Base-by-base conservation (phyloP, 2,329 filamentous ascomycete genomes). In the Pyrenochaeta sp. region DNA sequence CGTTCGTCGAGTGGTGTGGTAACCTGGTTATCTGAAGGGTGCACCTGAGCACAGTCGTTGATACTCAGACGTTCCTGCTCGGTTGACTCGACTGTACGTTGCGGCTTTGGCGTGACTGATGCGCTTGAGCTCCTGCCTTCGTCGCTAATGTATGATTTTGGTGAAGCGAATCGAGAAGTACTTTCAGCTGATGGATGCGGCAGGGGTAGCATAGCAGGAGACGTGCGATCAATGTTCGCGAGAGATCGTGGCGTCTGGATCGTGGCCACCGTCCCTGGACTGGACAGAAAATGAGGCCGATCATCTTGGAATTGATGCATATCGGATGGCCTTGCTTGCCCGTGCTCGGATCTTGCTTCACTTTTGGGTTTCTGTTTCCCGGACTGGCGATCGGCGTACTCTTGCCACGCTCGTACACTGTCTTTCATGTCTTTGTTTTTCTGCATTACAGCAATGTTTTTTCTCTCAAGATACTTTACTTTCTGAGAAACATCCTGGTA, bases 371-470 rank as follows among this genome's bases (percentile, higher is more conserved):
- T 69, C 34, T 64, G 66, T 34, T 66, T 71, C 15, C 64, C 68
- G 4, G 64, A 59, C 28, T 75, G 67, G 10, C 68, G 72, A 50
- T 77, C 73, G 43, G 64, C 68, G 44, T 76, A 78, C 24, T 72
- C 66, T 56, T 77, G 74, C 77, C 77, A 79, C 28, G 72, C 72
- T 42, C 68, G 73, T 7, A 77, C 75, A 34, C 61, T 77, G 13
- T 77, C 69, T 52, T 81, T 81, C 68, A 79, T 78, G 2, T 77
- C 70, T 44, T 67, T 72, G 51, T 78, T 76, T 52, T 76, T 74
- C 44, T 72, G 62, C 71, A 70, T 77, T 45, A 73, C 76, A 39
- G 53, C 59, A 2, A 52, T 61, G 37, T 75, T 76, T 59, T 76
- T 76, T 52, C 65, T 72, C 40, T 77, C 68, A 8, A 72, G 57